Evolutionary conservation across 495 filamentous ascomycete species (phyloP).

Genomic region (Xylona heveae): DNA sequence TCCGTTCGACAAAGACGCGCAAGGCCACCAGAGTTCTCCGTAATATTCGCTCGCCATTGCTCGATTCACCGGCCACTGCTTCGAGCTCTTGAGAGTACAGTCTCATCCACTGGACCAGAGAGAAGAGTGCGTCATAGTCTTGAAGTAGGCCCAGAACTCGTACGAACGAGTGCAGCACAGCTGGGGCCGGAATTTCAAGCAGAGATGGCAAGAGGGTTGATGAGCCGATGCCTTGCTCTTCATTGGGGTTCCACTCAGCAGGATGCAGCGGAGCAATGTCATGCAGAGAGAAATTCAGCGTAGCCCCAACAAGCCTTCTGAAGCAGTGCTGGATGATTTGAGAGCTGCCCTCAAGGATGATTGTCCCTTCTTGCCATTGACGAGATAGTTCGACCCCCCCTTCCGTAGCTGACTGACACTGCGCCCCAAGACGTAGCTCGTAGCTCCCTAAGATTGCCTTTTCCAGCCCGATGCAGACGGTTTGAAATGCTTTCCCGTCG

Average conservation of each 20-base stretch:
- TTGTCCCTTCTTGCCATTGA: too few relatives aligned
- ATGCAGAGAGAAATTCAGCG: too few relatives aligned
- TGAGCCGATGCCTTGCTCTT: background rate
- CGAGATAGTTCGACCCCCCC: too few relatives aligned
- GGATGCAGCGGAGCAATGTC: too few relatives aligned
- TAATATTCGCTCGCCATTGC: background rate
- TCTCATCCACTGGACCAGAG: constrained; percentile 4
- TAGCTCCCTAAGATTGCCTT: background rate
- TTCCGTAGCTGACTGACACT: too few relatives aligned
- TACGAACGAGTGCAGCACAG: constrained; percentile 2
- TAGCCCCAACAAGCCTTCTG: too few relatives aligned
- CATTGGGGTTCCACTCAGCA: too few relatives aligned
- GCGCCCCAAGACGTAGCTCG: too few relatives aligned
- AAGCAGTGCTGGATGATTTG: too few relatives aligned
- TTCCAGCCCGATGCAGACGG: constrained; percentile 1
- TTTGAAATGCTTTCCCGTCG: constrained; percentile 1
- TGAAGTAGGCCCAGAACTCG: constrained; percentile 3
- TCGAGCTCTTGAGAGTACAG: constrained; percentile 1
- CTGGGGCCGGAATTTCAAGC: background rate
- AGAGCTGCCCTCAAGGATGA: too few relatives aligned
- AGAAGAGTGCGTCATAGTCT: constrained; percentile 4
- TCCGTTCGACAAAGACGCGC: constrained; percentile 3
- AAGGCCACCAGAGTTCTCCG: background rate
- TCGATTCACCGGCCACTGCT: background rate
- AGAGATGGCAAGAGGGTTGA: background rate